Evolutionary conservation across 2,329 filamentous ascomycete genomes (phyloP).

Genomic region (Dissoconium aciculare): DNA sequence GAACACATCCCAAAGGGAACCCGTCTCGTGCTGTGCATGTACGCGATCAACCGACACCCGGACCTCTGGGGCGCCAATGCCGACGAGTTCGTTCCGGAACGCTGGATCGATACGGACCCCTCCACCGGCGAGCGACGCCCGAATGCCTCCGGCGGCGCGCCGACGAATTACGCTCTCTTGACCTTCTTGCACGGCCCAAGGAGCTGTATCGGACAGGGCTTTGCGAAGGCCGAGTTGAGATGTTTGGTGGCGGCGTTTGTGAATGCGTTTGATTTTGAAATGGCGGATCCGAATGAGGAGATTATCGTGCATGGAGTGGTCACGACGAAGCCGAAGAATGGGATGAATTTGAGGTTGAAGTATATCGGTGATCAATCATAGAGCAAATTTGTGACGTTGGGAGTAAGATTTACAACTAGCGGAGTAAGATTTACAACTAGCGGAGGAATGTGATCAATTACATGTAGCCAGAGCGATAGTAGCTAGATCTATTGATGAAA

Average conservation of each 20-base stretch:
- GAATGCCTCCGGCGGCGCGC: slow-evolving; percentile 55
- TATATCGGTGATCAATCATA: slow-evolving; percentile 9
- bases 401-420: too few species aligned
- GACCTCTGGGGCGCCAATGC: slow-evolving; percentile 30
- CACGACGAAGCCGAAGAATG: slow-evolving; percentile 18
- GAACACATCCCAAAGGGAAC: slow-evolving; percentile 28
- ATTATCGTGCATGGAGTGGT: slow-evolving; percentile 15
- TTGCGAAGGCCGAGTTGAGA: slow-evolving; percentile 38
- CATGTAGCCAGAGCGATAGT: too few species aligned
- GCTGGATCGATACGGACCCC: slow-evolving; percentile 29
- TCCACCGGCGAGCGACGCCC: slow-evolving; percentile 18
- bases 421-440: too few species aligned
- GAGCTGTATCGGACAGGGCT: slow-evolving; percentile 67
- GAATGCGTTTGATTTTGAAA: slow-evolving; percentile 14
- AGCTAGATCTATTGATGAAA: too few species aligned
- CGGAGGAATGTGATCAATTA: too few species aligned
- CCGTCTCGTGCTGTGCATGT: slow-evolving; percentile 25
- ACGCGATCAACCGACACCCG: slow-evolving; percentile 30
- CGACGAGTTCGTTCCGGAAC: slow-evolving; percentile 29
- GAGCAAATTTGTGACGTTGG: too few species aligned
- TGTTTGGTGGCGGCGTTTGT: slow-evolving; percentile 18
- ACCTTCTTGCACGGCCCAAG: slow-evolving; percentile 44
- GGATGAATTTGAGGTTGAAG: slow-evolving; percentile 15
- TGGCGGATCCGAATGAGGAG: slow-evolving; percentile 15
- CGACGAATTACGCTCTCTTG: slow-evolving; percentile 29